Conservation (phyloP, 495 filamentous ascomycete genomes). For the Ascodesmis nigricans region DNA sequence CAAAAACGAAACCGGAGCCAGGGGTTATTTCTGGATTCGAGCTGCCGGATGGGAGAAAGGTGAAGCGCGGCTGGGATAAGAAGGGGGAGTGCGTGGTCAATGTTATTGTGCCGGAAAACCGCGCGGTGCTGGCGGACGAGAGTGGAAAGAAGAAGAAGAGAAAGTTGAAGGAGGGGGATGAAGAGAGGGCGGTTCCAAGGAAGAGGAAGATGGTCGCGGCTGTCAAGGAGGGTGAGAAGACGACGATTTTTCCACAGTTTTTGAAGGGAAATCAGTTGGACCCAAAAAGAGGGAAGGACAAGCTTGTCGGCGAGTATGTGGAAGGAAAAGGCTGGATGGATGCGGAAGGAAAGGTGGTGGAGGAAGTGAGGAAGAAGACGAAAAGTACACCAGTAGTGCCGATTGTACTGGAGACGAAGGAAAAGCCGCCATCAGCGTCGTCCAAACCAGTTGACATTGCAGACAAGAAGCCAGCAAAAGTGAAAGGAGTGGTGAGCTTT, state of each 20-base stretch:
- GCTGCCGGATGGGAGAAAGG: constrained; percentile 46
- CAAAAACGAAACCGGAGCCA: constrained; percentile 41
- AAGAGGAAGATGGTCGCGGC: constrained; percentile 43
- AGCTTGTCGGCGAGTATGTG: constrained; percentile 32
- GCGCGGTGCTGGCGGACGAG: constrained; percentile 25
- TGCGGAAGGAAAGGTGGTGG: constrained; percentile 50
- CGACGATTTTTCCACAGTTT: constrained; percentile 56
- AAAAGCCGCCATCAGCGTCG: constrained; percentile 10
- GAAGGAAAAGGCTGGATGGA: constrained; percentile 83
- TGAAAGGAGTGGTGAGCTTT: constrained; percentile 2
- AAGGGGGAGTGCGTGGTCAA: constrained; percentile 18
- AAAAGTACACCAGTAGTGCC: constrained; percentile 4
- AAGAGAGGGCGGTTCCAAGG: constrained; percentile 29
- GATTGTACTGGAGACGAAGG: constrained; percentile 7
- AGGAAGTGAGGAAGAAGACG: constrained; percentile 28
- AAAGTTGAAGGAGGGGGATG: constrained; percentile 29
- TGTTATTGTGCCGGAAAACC: constrained; percentile 2
- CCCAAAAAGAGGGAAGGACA: constrained; percentile 24
- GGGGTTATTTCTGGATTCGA: constrained; percentile 46
- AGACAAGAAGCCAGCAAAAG: constrained; percentile 10
- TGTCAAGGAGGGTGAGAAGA: constrained; percentile 64
- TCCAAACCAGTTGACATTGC: constrained; percentile 9
- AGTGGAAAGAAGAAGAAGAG: constrained; percentile 22
- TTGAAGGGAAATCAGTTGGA: constrained; percentile 29
- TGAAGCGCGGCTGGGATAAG: constrained; percentile 83